Evolutionary conservation across 2,329 filamentous ascomycete species (phyloP), one percentile per base, ranked within the genome.

Genomic region (Hymenoscyphus fructigenus): DNA sequence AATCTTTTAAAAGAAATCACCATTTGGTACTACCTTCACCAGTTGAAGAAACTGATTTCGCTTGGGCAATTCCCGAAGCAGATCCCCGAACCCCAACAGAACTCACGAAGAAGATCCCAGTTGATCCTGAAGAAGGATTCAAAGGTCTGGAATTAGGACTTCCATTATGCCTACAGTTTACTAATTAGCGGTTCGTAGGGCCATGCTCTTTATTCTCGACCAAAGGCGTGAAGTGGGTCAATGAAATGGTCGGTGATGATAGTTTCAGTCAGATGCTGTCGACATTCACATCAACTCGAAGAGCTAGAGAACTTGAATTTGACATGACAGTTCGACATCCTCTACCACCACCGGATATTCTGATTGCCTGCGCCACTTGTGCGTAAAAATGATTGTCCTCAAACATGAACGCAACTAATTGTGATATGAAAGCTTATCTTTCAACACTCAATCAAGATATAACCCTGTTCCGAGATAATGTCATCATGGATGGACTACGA

Each of bases 171-270:
- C 26, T 26, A 28, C 26, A 1, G 10, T 59, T 28, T 59, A 36
- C 20, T 20, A 26, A 41, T 59, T 44, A n/a, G 15, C 34, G 17
- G 15, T 26, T 34, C 23, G 32, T 23, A 64, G 61, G 66, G 6
- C 55, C 59, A 34, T 67, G 59, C 47, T 68, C 65, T 36, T 62
- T 68, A 62, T 68, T 68, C 59, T 63, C 66, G 3, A 50, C 38
- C 15, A 55, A 63, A n/a, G 66, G 66, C 38, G 44, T 65, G 57
- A 29, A 41, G 44, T 66, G 59, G 62, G 60, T 68, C 23, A 65
- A 68, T 57, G 17, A 26, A 9, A 28, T 68, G 17, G 62, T 68
- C 29, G 66, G 66, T 14, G 66, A 68, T 60, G 60, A 66, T 7
- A 59, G 61, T 26, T 68, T 66, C 28, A 32, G 65, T 20, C 61